phyloP scores from a whole-genome alignment of 345 rosid genomes.

The Eucalyptus marginata region DNA sequence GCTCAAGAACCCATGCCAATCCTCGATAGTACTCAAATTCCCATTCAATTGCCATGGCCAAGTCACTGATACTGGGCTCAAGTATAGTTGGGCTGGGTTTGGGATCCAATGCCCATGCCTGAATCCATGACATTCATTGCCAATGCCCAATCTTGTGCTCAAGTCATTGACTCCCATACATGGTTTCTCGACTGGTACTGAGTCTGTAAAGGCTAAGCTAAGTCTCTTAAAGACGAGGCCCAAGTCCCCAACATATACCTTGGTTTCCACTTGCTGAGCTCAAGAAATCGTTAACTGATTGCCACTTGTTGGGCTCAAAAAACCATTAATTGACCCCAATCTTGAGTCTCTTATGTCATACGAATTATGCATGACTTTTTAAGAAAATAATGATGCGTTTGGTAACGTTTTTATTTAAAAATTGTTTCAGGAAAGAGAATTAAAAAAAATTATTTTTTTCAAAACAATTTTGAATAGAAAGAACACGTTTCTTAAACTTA shows the following conservation, averaged over 20 bases:
- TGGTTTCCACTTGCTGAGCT: neutral
- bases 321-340: neutral
- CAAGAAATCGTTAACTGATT: neutral
- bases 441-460: too few species aligned
- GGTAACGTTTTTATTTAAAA: too few species aligned
- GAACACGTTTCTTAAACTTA: too few species aligned
- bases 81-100: neutral
- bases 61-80: neutral
- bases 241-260: neutral
- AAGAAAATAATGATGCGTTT: neutral
- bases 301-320: neutral
- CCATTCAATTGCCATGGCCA: too few species aligned
- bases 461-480: too few species aligned
- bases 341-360: neutral
- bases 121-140: neutral
- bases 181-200: neutral
- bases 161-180: neutral
- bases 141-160: neutral
- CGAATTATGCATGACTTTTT: neutral
- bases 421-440: too few species aligned
- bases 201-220: neutral
- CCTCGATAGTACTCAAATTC: rapidly evolving
- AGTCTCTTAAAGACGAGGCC: too few species aligned
- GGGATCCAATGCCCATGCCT: neutral
- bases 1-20: neutral